Conservation (phyloP, 2,329 filamentous ascomycete species). For the Phyllosticta citrichinensis region DNA sequence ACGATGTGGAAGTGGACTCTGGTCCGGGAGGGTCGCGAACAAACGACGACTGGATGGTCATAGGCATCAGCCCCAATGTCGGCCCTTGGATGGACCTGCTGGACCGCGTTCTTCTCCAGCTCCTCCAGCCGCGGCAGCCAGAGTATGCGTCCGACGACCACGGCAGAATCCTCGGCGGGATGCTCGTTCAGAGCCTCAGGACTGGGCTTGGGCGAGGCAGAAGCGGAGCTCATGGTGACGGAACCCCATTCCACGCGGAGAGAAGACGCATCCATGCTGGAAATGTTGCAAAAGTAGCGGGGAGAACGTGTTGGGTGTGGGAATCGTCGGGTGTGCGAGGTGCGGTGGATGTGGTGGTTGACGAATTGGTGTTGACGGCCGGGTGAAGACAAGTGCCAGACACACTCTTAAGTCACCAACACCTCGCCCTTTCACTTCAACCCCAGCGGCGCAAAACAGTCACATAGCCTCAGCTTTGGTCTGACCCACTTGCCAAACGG, state of each 20-base stretch:
- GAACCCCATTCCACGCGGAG: not conserved
- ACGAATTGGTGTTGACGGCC: not conserved
- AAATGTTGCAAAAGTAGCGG: not conserved
- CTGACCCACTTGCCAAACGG: not conserved
- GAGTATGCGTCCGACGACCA: not conserved
- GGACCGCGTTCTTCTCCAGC: not conserved
- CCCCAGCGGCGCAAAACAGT: not conserved
- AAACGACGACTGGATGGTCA: conserved; percentile 23
- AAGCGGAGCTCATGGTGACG: not conserved
- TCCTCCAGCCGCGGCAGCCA: not conserved
- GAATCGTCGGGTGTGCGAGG: too few relatives aligned
- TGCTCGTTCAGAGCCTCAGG: not conserved
- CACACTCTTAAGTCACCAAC: not conserved
- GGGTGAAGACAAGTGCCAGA: not conserved
- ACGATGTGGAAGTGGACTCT: conserved; percentile 27
- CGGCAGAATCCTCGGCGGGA: not conserved
- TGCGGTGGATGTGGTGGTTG: too few relatives aligned
- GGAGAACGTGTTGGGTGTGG: not conserved
- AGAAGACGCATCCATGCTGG: not conserved
- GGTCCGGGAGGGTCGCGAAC: conserved; percentile 20
- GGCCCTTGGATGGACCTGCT: not conserved
- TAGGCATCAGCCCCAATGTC: conserved; percentile 16
- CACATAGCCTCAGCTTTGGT: not conserved
- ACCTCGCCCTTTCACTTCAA: not conserved
- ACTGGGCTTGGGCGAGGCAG: not conserved